Conservation (phyloP, 2,329 filamentous ascomycete species). For the Colletotrichum sp. region DNA sequence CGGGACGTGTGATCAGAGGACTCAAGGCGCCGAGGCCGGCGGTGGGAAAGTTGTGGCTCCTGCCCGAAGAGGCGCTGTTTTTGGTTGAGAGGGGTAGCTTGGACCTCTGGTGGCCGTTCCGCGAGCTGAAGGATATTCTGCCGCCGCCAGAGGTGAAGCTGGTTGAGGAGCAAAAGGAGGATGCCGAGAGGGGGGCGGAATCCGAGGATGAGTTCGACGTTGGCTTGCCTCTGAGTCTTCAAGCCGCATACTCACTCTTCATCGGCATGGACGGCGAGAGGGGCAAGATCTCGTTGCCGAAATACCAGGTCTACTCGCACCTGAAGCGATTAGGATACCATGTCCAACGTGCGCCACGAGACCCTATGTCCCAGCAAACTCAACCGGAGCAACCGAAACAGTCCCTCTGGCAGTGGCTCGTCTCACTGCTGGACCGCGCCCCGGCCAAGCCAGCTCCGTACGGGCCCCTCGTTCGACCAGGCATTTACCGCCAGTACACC, state of each 20-base stretch:
- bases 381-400: constrained; percentile 22
- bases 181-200: constrained; percentile 30
- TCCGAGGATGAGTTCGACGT: constrained; percentile 56
- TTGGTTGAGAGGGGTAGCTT: constrained; percentile 86
- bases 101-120: constrained; percentile 82
- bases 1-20: constrained; percentile 70
- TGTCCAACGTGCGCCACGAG: constrained; percentile 69
- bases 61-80: constrained; percentile 92
- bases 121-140: constrained; percentile 54
- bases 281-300: constrained; percentile 71
- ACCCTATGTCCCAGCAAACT: not conserved
- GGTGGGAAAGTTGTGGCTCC: constrained; percentile 75
- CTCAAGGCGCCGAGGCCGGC: constrained; percentile 56
- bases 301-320: constrained; percentile 87
- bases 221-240: constrained; percentile 85
- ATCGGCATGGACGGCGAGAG: constrained; percentile 71
- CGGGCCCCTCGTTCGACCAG: constrained; percentile 66
- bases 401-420: constrained; percentile 58
- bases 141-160: constrained; percentile 33
- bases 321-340: constrained; percentile 85
- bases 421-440: constrained; percentile 46
- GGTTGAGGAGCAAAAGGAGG: constrained; percentile 24
- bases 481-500: constrained; percentile 69
- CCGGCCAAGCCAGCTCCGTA: constrained; percentile 35
- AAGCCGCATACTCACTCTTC: constrained; percentile 87